Base-by-base conservation (phyloP, 2,329 filamentous ascomycete genomes). In the Trichoderma lentiforme region DNA sequence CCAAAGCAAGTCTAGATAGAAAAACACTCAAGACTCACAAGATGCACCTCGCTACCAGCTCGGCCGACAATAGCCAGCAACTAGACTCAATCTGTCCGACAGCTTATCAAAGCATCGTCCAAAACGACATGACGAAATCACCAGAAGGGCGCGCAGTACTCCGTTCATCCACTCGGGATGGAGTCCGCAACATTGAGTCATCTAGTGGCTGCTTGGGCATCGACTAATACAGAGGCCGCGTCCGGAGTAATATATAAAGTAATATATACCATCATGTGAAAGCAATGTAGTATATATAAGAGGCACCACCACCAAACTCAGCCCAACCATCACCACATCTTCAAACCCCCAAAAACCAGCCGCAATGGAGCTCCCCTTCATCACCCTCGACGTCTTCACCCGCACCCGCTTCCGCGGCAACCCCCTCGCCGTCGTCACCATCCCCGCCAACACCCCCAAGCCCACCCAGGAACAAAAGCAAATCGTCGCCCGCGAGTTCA, bases 341-440 rank as follows among this genome's bases (percentile, higher is more conserved):
- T 30, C 26, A 6, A 47, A 3, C 9, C 30, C 30, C 21, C 21
- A 21, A 21, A 21, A 21, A 18, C 63, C 43, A 21, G n/a, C 63
- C 43, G 73, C 66, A 66, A 82, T 81, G 78, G 81, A 83, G 73
- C 83, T 87, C 70, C 76, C 82, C 24, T 89, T 87, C 76, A 78
- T 84, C 61, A 89, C 87, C 43, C 82, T 89, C 76, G 87, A 89
- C 77, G 87, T 89, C 81, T 89, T 90, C 80, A 89, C 87, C 60
- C 78, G 80, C 32, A 83, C 80, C 1, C 82, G 81, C 69, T 88
- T 84, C 78, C 78, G 81, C 60, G 89, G 90, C 74, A 91, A 91
- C 77, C 89, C 88, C 3, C 84, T 91, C 47, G 89, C 88, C 39
- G 82, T 91, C 28, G 85, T 91, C 73, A 82, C 84, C 62, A 81